Evolutionary conservation across 2,329 filamentous ascomycete species (phyloP), one percentile per base, ranked within the genome.

Genomic region (Cadophora sp.): DNA sequence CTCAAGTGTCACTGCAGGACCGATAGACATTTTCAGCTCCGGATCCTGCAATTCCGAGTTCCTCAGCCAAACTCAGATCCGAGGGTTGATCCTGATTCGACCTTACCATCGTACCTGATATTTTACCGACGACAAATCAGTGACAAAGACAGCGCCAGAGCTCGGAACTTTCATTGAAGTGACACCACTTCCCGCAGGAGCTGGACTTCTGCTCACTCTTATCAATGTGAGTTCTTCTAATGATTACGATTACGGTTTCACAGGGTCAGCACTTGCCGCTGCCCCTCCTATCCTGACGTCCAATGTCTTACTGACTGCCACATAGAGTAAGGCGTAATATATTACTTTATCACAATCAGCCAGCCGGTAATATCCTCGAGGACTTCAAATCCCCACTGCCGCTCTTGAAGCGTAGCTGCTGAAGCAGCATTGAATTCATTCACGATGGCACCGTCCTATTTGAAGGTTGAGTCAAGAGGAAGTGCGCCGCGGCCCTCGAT

Each of bases 361-460:
- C 51, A 46, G 31, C 64, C 27, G 43, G 26, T 46, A 24, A 66
- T 56, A 55, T 55, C 24, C 29, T 46, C 40, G 34, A 66, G 46
- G 58, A 53, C 40, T 37, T 58, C 55, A 67, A 63, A 62, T 46
- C 27, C 31, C 14, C 51, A 55, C 66, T 46, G 40, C 48, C 63
- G 31, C 61, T 29, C 50, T n/a, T 55, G 48, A 66, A 58, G 69
- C 62, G 43, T n/a, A 59, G 64, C 43, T 62, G 71, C 65, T 58
- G 46, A 48, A 60, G 60, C 65, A 71, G 68, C 63, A 65, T 34
- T n/a, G 34, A 68, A 4, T 27, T 4, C 27, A 63, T 67, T 61
- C 31, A 66, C 66, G 55, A 79, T 79, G 77, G 75, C 73, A 29
- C 74, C 75, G 26, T 59, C 71, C 56, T 71, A 76, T 55, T 61